Evolutionary conservation across 2,329 filamentous ascomycete species (phyloP).

Genomic region (Fonsecaea nubica): DNA sequence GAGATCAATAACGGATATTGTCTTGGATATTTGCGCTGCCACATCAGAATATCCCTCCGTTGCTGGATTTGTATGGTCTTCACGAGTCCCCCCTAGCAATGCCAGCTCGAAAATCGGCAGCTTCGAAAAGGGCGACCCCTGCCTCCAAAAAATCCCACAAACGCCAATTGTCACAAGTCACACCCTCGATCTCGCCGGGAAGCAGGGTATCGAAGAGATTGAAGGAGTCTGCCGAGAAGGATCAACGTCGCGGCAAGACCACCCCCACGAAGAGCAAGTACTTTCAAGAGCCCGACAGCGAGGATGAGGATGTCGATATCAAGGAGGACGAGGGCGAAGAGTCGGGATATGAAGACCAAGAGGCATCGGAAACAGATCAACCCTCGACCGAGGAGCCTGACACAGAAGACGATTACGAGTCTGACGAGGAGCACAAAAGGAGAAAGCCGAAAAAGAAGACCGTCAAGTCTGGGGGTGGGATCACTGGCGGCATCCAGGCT

Average conservation of each 20-base stretch:
- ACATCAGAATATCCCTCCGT: background rate
- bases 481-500: constrained; percentile 39
- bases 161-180: constrained; percentile 30
- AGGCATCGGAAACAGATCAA: constrained; percentile 39
- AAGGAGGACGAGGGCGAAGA: constrained; percentile 33
- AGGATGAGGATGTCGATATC: constrained; percentile 45
- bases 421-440: constrained; percentile 41
- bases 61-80: background rate
- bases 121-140: constrained; percentile 21
- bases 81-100: constrained; percentile 8
- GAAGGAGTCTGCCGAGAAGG: constrained; percentile 31
- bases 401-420: constrained; percentile 42
- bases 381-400: constrained; percentile 30
- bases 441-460: constrained; percentile 30
- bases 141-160: constrained; percentile 31
- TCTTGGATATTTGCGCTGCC: background rate
- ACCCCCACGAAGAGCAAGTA: constrained; percentile 60
- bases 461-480: background rate
- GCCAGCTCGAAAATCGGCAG: constrained; percentile 29
- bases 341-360: constrained; percentile 38
- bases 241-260: constrained; percentile 26
- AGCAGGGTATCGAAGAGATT: constrained; percentile 37
- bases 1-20: background rate
- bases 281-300: constrained; percentile 48
- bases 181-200: constrained; percentile 27